Evolutionary conservation across 2,329 filamentous ascomycete genomes (phyloP), one percentile per base, ranked within the genome.

Genomic region (Trichothecium sympodiale): DNA sequence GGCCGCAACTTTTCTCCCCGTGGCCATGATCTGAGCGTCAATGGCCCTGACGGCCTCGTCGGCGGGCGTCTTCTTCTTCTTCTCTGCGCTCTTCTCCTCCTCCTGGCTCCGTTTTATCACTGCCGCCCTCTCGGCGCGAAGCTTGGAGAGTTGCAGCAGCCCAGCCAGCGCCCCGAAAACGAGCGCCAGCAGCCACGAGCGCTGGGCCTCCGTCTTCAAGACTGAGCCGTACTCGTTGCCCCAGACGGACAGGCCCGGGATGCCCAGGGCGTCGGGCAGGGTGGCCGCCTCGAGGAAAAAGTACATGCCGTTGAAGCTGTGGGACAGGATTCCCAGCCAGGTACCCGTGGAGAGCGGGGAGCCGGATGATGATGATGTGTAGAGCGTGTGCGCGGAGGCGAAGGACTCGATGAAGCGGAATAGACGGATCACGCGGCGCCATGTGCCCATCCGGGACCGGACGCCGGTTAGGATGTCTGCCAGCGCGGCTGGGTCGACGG

Each of bases 261-360:
- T 50, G 14, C 49, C 50, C 34, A 66, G 44, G 18, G 65, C 54
- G 59, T 80, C 65, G 41, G 76, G 61, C 33, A 83, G 66, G 4
- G 81, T 80, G 1, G 87, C 67, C 0, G 65, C 69, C 1, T 71
- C 79, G 0, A 79, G 63, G 46, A 85, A 82, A 45, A 82, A 68
- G 2, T 76, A 75, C 66, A 87, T 78, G 38, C 83, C 82, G 51
- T 87, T 87, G 54, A 37, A 86, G 73, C 41, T 72, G 67, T 43
- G 74, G 69, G 7, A 71, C 74, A 3, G 12, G 31, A 12, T 33
- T 8, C 17, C 18, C 9, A 23, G 31, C 31, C n/a, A 23, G 13
- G 17, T 52, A 34, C n/a, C 20, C 31, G 3, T 33, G 6, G n/a
- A 13, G 5, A n/a, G 13, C 13, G 13, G 28, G 6, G 13, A 29